A percentile compares a stretch with the other conserved stretches of the same genome.
phyloP scores from a whole-genome alignment of 2,329 filamentous ascomycete species.

The Dothideomycetes sp. region DNA sequence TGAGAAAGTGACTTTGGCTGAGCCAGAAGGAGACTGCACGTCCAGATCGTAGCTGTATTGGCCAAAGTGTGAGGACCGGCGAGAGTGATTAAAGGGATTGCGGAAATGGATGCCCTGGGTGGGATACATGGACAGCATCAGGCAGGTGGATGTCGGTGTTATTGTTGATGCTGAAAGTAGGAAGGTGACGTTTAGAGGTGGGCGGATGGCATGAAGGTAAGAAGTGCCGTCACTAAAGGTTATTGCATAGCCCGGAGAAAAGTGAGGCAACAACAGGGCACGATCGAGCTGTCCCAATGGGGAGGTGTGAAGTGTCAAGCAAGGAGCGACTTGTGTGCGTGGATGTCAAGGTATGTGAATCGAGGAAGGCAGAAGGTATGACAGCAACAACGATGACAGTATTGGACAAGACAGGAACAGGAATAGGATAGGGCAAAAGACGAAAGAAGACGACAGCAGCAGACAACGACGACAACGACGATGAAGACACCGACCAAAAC shows the following conservation, averaged over 20 bases:
- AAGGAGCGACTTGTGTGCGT: conserved; percentile 10
- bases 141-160: conserved; percentile 10
- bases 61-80: conserved; percentile 18
- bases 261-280: conserved; percentile 12
- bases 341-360: conserved; percentile 12
- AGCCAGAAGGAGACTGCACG: conserved; percentile 14
- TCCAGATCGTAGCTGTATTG: conserved; percentile 17
- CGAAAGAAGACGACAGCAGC: conserved; percentile 1
- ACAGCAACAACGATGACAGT: conserved; percentile 1
- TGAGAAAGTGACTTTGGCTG: conserved; percentile 13
- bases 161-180: not conserved
- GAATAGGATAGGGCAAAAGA: too few relatives aligned
- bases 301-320: conserved; percentile 13
- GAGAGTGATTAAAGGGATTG: conserved; percentile 26
- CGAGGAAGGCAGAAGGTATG: conserved; percentile 10
- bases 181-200: too few relatives aligned
- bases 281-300: conserved; percentile 9
- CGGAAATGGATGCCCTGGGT: conserved; percentile 25
- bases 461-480: conserved; percentile 6
- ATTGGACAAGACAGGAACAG: too few relatives aligned
- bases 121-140: conserved; percentile 29
- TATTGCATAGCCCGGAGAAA: conserved; percentile 11
- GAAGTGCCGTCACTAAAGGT: not conserved
- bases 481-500: conserved; percentile 12
- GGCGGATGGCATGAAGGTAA: conserved; percentile 1